Evolutionary conservation across 805 yeast genomes (phyloP), one percentile per base, ranked within the genome.

Genomic region (Zygotorulaspora chibaensis): DNA sequence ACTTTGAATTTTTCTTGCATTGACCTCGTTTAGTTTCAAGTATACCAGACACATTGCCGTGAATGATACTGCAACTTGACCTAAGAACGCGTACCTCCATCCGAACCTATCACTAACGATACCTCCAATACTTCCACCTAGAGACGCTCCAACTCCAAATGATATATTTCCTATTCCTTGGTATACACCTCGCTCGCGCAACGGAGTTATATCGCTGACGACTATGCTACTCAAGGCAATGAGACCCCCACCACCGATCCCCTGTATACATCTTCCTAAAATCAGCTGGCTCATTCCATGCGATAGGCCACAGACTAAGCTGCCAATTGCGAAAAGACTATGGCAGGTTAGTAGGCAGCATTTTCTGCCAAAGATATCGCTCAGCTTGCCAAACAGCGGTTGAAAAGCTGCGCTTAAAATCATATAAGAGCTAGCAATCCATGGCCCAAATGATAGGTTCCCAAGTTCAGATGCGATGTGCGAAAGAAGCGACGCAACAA

Each of bases 181-280:
- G 31, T 46, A 46, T 33, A 42, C 13, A 16, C 43, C 50, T 4
- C 50, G 42, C 38, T 46, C 43, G 15, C 50, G 42, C 18, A 46
- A 37, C 23, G 50, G 46, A 13, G 30, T 38, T 9, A 45, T 42
- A 35, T 45, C 48, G 16, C 43, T 42, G 18, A 42, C 39, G 31
- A 42, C 35, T 31, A 46, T 42, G 17, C 39, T 46, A 25, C 46
- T 30, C 28, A 46, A 17, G 11, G 50, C 31, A 12, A 33, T 35
- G 7, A 46, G 18, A 15, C 50, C 50, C 2, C 50, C 50, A 26
- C 46, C 46, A 34, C 46, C 50, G 17, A 46, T 38, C 26, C 50
- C 50, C 27, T 29, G 38, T 15, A 46, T 18, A 15, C 38, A 31
- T 17, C 50, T 46, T 12, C 46, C 46, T 12, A 37, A 8, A 23